Evolutionary conservation across 768 basidiomycete genomes (phyloP).

Genomic region (Tylopilus sp.): DNA sequence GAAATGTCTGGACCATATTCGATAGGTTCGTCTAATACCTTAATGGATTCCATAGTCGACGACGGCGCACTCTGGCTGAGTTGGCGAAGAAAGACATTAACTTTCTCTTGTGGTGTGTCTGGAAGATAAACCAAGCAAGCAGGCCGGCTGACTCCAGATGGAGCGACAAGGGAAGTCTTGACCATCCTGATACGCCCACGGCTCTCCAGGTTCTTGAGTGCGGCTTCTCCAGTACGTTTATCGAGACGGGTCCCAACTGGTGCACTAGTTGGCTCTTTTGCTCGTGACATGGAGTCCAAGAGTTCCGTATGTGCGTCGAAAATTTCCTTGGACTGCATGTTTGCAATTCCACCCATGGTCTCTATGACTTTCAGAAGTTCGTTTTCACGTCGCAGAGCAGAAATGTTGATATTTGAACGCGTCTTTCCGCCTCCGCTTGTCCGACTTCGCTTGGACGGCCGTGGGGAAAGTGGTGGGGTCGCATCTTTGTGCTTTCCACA

Average conservation of each 20-base stretch:
- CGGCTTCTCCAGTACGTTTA: slow-evolving; percentile 63
- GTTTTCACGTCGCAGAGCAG: slow-evolving; percentile 75
- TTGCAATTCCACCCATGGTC: slow-evolving; percentile 62
- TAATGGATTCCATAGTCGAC: slow-evolving; percentile 35
- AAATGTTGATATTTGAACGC: slow-evolving; percentile 59
- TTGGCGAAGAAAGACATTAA: slow-evolving; percentile 58
- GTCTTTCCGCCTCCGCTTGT: slow-evolving; percentile 8
- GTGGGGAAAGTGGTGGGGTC: slow-evolving; percentile 1
- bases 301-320: slow-evolving; percentile 62
- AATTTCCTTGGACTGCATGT: slow-evolving; percentile 65
- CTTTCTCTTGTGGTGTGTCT: slow-evolving; percentile 45
- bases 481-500: slow-evolving; percentile 16
- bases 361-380: slow-evolving; percentile 70
- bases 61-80: slow-evolving; percentile 39
- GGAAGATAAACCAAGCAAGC: slow-evolving; percentile 67
- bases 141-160: slow-evolving; percentile 56
- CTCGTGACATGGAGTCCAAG: slow-evolving; percentile 51
- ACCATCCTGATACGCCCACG: slow-evolving; percentile 69
- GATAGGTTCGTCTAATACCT: slow-evolving; percentile 51
- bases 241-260: slow-evolving; percentile 68
- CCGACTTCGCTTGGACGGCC: slow-evolving; percentile 24
- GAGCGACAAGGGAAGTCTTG: slow-evolving; percentile 57
- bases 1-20: slow-evolving; percentile 50
- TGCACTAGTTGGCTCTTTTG: slow-evolving; percentile 68
- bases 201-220: slow-evolving; percentile 58